Evolutionary conservation across 352 stramenopile species (phyloP), one percentile per base, ranked within the genome.

Genomic region (Thalassiosira hispida): DNA sequence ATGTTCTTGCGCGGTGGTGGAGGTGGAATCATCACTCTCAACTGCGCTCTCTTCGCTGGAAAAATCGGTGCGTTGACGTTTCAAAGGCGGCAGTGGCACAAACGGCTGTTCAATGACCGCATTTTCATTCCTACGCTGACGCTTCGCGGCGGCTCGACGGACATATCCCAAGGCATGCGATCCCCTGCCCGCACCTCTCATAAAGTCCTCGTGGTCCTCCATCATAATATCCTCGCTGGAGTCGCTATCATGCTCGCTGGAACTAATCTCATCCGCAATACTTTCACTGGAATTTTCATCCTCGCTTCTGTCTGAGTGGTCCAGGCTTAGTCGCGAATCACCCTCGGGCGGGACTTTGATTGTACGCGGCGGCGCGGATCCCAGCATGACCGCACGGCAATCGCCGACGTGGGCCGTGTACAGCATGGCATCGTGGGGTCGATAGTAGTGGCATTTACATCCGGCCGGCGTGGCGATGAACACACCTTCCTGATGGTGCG

Each of bases 371-470:
- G 66, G 94, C 7, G 84, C 83, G 18, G 74, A 86, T 40, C 86
- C 94, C 6, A 92, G 55, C 51, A 98, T 81, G 7, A 97, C 92
- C 4, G 94, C 95, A n/a, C 88, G 86, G 69, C 95, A 97, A 65
- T 98, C 95, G 22, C 95, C 95, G 16, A 97, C 94, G 68, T 97
- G 96, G 11, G 94, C 94, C 0, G 96, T 90, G 63, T 96, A 97
- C 9, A 97, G 69, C 33, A 92, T 83, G 16, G 88, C 83, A 72
- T 90, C 82, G 63, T 89, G 79, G 18, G 84, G 77, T 46, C 77
- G 69, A 63, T 91, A 91, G n/a, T 78, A 87, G 71, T 92, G 84
- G 65, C 87, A 90, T 27, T 80, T 82, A 33, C 79, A 90, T 42
- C 81, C 82, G 22, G 79, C 79, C 5, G 69, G 77, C 25, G 83